Base-by-base conservation (phyloP, 2,329 filamentous ascomycete species). In the Diaporthe sp. region DNA sequence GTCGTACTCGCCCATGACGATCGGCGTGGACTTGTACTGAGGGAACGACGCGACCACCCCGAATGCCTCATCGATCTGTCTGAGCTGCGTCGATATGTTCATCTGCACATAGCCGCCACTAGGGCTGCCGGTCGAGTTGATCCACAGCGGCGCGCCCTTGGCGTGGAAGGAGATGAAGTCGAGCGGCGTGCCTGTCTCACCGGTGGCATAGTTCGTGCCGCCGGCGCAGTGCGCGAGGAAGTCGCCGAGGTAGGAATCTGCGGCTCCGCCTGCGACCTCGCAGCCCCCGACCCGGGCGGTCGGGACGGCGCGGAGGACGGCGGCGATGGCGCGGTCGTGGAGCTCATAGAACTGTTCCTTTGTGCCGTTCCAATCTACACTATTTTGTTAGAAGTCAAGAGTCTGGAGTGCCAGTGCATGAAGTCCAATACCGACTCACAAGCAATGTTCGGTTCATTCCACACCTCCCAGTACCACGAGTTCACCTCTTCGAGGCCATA, bases 401-500 rank as follows among this genome's bases (percentile, higher is more conserved):
- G 2, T 1, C 5, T 1, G 12, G 1, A 12, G 4, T 5, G 12
- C 5, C 15, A 65, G n/a, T 13, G 25, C 22, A n/a, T 31, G 31
- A 31, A 31, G 31, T 42, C 22, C 0, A 9, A 13, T 6, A 13
- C 15, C 4, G 22, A 55, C 71, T 34, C 8, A 37, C 71, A 73
- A 22, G 71, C 71, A 42, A 73, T 73, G 44, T 73, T 73, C 3
- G 71, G 71, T 25, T 73, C 71, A 15, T 73, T 73, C 71, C 71
- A 73, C 3, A 39, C 31, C 37, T 73, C 71, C 71, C 71, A 73
- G 28, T 73, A 73, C 71, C 71, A 73, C 8, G 71, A 62, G 58
- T 60, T 73, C 2, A 73, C 58, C 12, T 73, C 58, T 17, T 65
- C 58, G 13, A 65, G 19, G 34, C 71, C 71, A 42, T 73, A 73